phyloP scores from a whole-genome alignment of 2,329 filamentous ascomycete species.

The Colletotrichum sp. region DNA sequence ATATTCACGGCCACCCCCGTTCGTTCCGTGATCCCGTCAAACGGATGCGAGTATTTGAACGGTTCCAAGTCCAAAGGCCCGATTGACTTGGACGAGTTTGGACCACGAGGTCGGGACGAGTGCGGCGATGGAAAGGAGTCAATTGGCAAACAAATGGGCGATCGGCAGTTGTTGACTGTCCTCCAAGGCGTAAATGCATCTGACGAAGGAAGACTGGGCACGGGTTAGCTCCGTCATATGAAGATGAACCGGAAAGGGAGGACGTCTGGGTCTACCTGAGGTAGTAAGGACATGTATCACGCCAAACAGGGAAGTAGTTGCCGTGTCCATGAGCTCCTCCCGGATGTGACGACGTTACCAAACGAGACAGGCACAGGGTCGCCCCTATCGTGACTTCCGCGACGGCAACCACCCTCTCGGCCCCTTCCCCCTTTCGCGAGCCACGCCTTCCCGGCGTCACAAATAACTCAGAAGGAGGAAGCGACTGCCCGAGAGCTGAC shows the following conservation, averaged over 20 bases:
- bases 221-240: not conserved
- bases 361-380: not conserved
- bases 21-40: not conserved
- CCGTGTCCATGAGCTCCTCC: not conserved
- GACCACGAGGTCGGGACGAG: not conserved
- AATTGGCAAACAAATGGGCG: accelerated
- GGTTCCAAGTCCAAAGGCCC: not conserved
- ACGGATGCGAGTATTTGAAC: not conserved
- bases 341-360: not conserved
- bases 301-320: not conserved
- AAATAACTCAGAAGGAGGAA: not conserved
- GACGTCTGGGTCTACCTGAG: not conserved
- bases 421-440: not conserved
- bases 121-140: not conserved
- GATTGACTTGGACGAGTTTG: not conserved
- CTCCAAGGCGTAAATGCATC: accelerated
- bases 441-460: not conserved
- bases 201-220: not conserved
- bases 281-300: not conserved
- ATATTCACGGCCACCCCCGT: not conserved
- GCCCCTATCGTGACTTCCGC: not conserved
- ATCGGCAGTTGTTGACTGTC: not conserved
- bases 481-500: not conserved
- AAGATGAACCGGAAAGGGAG: not conserved
- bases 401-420: not conserved